Evolutionary conservation across 345 rosid species (phyloP).

Genomic region (Lumnitzera racemosa): DNA sequence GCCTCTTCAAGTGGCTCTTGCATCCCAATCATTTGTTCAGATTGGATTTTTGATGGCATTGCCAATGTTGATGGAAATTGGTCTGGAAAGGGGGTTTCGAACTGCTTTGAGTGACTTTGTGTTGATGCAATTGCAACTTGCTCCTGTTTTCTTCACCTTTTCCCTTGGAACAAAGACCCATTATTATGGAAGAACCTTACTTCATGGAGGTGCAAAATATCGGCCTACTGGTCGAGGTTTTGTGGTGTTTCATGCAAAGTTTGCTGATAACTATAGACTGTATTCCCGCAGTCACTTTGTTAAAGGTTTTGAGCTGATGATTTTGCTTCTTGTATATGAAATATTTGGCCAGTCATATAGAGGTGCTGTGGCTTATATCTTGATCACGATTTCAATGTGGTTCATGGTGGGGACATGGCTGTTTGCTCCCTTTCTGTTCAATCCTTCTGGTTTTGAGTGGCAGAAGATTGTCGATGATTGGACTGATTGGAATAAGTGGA

Average conservation of each 20-base stretch:
- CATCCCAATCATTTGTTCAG: constrained; percentile 97
- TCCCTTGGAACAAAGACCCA: constrained; percentile 99
- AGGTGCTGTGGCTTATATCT: constrained; percentile 74
- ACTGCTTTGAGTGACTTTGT: constrained; percentile 92
- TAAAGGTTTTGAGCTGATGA: constrained; percentile 93
- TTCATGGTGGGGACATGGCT: constrained; percentile 99
- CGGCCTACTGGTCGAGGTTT: constrained; percentile 97
- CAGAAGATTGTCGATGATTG: constrained; percentile 99
- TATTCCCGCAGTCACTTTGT: constrained; percentile 99
- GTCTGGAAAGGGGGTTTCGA: constrained; percentile 91
- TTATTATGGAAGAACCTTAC: constrained; percentile 90
- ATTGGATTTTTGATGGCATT: constrained; percentile 93
- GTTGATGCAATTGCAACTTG: constrained; percentile 91
- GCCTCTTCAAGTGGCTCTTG: constrained; percentile 98
- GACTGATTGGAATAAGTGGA: constrained; percentile 99
- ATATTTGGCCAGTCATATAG: constrained; percentile 82
- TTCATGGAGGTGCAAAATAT: constrained; percentile 97
- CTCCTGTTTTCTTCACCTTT: constrained; percentile 97
- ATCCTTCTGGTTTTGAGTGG: constrained; percentile 99
- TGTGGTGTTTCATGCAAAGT: constrained; percentile 98
- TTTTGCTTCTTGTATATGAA: constrained; percentile 80
- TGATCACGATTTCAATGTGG: constrained; percentile 96
- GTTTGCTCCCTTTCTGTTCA: constrained; percentile 95
- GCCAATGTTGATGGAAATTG: constrained; percentile 99
- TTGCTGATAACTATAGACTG: constrained; percentile 95